A percentile compares a stretch with the other conserved stretches of the same genome.
phyloP scores from a whole-genome alignment of 2,329 filamentous ascomycete species.

The Emericellopsis cladophorae region DNA sequence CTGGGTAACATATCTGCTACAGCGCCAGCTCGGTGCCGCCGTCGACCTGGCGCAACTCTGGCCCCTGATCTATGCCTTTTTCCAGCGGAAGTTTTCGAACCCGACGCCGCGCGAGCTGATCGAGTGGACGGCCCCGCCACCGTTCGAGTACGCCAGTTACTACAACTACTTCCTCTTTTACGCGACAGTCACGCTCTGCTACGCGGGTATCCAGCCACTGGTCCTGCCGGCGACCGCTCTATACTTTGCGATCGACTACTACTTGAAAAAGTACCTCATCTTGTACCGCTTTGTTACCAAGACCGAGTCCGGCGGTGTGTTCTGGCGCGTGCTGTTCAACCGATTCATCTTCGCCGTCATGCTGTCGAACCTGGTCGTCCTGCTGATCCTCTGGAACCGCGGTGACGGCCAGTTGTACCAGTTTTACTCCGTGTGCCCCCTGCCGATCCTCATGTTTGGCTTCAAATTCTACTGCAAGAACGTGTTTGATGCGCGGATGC shows the following conservation, averaged over 20 bases:
- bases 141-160: slow-evolving; percentile 91
- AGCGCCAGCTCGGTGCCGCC: slow-evolving; percentile 87
- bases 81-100: slow-evolving; percentile 69
- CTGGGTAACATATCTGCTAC: slow-evolving; percentile 88
- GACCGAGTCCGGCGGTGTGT: slow-evolving; percentile 86
- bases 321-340: slow-evolving; percentile 88
- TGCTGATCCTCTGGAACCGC: slow-evolving; percentile 60
- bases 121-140: slow-evolving; percentile 79
- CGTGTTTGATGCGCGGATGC: slow-evolving; percentile 65
- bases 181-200: slow-evolving; percentile 76
- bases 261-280: slow-evolving; percentile 88
- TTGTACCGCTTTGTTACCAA: slow-evolving; percentile 95
- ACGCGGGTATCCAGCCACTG: slow-evolving; percentile 74
- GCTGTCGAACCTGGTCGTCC: slow-evolving; percentile 66
- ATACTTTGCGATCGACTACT: slow-evolving; percentile 80
- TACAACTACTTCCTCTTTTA: slow-evolving; percentile 99
- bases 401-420: slow-evolving; percentile 45
- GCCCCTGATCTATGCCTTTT: slow-evolving; percentile 72
- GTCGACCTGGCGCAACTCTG: slow-evolving; percentile 85
- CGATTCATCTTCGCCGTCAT: slow-evolving; percentile 76
- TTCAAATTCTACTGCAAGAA: slow-evolving; percentile 81
- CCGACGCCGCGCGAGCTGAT: slow-evolving; percentile 88
- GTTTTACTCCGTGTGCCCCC: slow-evolving; percentile 58
- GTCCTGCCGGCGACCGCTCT: slow-evolving; percentile 76
- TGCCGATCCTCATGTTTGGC: slow-evolving; percentile 63